Conservation (phyloP, 2,329 filamentous ascomycete species). For the Alternaria tenuissima region DNA sequence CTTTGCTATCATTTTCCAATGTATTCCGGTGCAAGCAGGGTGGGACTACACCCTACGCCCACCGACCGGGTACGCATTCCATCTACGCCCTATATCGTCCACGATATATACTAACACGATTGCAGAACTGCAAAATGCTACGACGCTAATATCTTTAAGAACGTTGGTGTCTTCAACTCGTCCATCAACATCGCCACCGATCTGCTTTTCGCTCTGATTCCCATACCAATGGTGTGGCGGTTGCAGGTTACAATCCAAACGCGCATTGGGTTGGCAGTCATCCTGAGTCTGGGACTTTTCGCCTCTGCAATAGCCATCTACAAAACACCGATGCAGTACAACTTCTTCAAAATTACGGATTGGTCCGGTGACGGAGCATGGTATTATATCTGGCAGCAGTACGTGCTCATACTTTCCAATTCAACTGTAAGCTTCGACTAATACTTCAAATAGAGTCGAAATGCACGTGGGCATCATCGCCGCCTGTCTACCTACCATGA, state of each 20-base stretch:
- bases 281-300: conserved; percentile 51
- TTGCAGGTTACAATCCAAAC: conserved; percentile 54
- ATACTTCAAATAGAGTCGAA: conserved; percentile 33
- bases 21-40: conserved; percentile 53
- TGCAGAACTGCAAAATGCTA: conserved; percentile 32
- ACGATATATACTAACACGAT: not conserved
- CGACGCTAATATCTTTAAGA: conserved; percentile 52
- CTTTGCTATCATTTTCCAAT: conserved; percentile 38
- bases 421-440: not conserved
- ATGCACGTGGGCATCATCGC: conserved; percentile 45
- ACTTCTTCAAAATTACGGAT: conserved; percentile 40
- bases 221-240: conserved; percentile 54
- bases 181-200: conserved; percentile 52
- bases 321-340: conserved; percentile 37
- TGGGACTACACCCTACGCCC: conserved; percentile 51
- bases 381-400: conserved; percentile 42
- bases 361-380: conserved; percentile 35
- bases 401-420: not conserved
- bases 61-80: conserved; percentile 23
- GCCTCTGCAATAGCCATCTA: conserved; percentile 36
- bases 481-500: conserved; percentile 41
- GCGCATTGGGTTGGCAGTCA: conserved; percentile 46
- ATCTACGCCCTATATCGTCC: too few relatives aligned
- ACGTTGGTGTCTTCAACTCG: conserved; percentile 59
- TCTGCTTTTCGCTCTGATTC: conserved; percentile 52